Base-by-base conservation (phyloP, 1,284 basidiomycete genomes). In the Mycocalia duriaeana region DNA sequence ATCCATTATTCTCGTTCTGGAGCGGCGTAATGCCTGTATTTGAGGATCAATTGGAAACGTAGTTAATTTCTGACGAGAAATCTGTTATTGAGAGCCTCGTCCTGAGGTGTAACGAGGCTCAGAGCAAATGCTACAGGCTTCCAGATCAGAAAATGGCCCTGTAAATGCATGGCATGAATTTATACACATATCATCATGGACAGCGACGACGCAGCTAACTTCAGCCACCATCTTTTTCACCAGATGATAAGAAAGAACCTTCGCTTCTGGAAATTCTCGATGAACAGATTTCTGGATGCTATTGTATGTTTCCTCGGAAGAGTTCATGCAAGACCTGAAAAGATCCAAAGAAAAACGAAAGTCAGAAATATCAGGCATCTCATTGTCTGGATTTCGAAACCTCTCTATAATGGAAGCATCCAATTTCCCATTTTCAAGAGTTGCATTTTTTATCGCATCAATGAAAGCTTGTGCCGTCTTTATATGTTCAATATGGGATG, bases 111-210 rank as follows among this genome's bases (percentile, higher is more conserved):
- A 61, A 0, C 50, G 53, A 2, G 50, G 48, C 25, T 61, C 23
- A 1, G 44, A 16, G 39, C 65, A 69, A 7, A 42, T 23, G 3
- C 26, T 43, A 38, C 58, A 61, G 0, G 14, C 16, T 3, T 64
- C 48, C 2, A 61, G 53, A 3, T 58, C 41, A 0, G 26, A 22
- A 35, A 52, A 64, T 6, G 62, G 61, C 3, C 67, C 66, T 22
- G 63, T 66, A 44, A 52, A 71, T 4, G 61, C 65, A 26, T 58
- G 34, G 46, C 67, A 71, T 4, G 55, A 56, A 6, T 65, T 58
- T 11, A 53, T 46, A 40, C 68, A 68, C 64, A 67, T 69, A 46
- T 69, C 61, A 38, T 55, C n/a, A 2, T 35, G 8, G 8, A 65
- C 34, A 3, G 60, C 20, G 2, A 49, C 39, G 19, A 68, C 48